Conservation (phyloP, 768 basidiomycete genomes). For the Termitomyces sp. region DNA sequence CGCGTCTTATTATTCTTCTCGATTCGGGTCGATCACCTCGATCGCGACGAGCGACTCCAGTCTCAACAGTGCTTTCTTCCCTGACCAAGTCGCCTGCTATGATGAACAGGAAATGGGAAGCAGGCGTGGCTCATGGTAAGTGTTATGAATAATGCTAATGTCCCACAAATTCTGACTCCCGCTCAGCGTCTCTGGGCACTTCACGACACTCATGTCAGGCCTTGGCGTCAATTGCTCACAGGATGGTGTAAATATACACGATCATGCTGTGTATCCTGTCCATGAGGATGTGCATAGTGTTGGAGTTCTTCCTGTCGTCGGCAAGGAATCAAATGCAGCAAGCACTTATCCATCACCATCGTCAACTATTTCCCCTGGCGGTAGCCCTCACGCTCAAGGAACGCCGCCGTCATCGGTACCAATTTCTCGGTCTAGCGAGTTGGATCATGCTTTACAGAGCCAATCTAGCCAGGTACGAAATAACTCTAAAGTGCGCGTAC, state of each 20-base stretch:
- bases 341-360: conserved; percentile 32
- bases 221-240: conserved; percentile 32
- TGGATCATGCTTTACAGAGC: conserved; percentile 29
- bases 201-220: conserved; percentile 36
- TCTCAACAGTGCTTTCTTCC: conserved; percentile 45
- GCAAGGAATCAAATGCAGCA: conserved; percentile 6
- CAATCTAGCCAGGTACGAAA: conserved; percentile 20
- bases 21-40: too few relatives aligned
- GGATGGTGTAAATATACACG: conserved; percentile 9
- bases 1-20: too few relatives aligned
- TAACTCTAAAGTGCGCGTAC: neutral
- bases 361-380: conserved; percentile 37
- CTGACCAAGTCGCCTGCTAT: conserved; percentile 36
- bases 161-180: conserved; percentile 6
- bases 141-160: conserved; percentile 13
- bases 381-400: conserved; percentile 22
- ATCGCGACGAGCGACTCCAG: too few relatives aligned
- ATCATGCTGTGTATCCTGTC: conserved; percentile 16
- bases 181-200: conserved; percentile 29
- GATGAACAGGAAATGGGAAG: conserved; percentile 19
- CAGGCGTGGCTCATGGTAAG: conserved; percentile 39
- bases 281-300: conserved; percentile 19
- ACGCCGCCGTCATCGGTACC: conserved; percentile 12
- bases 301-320: conserved; percentile 3
- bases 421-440: conserved; percentile 30